Evolutionary conservation across 345 rosid species (phyloP), one percentile per base, ranked within the genome.

Genomic region (Rhodamnia rubescens): DNA sequence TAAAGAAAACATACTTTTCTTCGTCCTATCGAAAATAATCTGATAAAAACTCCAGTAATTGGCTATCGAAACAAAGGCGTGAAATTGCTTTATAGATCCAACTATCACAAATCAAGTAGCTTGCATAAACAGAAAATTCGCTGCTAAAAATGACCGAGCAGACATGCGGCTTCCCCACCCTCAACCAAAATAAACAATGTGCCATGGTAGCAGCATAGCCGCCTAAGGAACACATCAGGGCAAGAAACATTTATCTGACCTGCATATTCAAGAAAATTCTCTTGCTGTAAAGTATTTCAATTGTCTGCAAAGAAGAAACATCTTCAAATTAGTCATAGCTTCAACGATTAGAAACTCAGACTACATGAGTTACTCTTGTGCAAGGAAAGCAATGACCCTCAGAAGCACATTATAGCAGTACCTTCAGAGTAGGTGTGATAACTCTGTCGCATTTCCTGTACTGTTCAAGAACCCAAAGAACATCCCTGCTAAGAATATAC

Each of bases 371-470:
- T 42, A 58, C 53, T 53, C 40, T 50, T 15, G 57, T 82, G 54
- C 44, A 83, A 52, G 54, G 32, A 36, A 83, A 82, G 50, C 27
- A 26, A 82, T 51, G 7, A 82, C 83, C 53, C 53, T 32, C 53
- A 82, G 27, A 36, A 32, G 47, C 24, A 49, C 83, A 82, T 82
- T 51, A 29, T 22, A 44, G 59, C 20, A 2, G 61, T 92, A 97
- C 98, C 98, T 95, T 95, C 83, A 95, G 91, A 84, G 98, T 92
- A 27, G 98, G 99, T 57, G 94, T 84, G 82, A 96, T 92, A 53
- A 96, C 95, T 87, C 99, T 91, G 84, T 96, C 98, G 57, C 93
- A 90, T 91, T 92, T 93, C 91, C 90, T 93, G 92, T 92, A 92
- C 86, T 92, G 91, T 88, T 93, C 87, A 21, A 97, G 98, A 89